A percentile compares a stretch with the other conserved stretches of the same genome.
Conservation (phyloP, 169 alveolate genomes). For the Eimeria acervulina region DNA sequence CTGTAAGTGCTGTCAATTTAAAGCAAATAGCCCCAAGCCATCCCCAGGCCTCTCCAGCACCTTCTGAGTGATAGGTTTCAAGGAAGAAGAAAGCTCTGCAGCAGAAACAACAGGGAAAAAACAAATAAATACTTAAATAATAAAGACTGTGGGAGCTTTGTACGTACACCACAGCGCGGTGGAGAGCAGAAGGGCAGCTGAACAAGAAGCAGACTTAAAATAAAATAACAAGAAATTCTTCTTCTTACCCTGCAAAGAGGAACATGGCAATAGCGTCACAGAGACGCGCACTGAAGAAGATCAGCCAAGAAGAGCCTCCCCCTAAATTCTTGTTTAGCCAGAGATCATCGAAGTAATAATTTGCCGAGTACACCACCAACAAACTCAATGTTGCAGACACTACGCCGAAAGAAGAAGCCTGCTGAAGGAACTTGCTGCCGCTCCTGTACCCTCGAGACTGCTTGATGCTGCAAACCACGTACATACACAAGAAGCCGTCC, state of each 20-base stretch:
- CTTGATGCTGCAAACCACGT: conserved; percentile 87
- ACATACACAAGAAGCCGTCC: not conserved
- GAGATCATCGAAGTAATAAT: conserved; percentile 92
- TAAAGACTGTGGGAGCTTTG: not conserved
- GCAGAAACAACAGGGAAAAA: not conserved
- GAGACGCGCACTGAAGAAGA: conserved; percentile 91
- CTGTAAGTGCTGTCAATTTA: no score
- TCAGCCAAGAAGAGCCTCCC: conserved; percentile 92
- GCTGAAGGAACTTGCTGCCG: conserved; percentile 92
- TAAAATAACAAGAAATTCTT: no score
- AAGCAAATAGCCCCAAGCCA: no score
- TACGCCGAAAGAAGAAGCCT: conserved; percentile 94
- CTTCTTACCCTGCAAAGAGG: conserved; percentile 89
- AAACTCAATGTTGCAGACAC: conserved; percentile 91
- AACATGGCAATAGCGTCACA: conserved; percentile 91
- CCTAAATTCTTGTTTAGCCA: conserved; percentile 93
- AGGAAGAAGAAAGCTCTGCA: conserved; percentile 82
- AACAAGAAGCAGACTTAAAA: not conserved
- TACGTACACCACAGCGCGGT: no score
- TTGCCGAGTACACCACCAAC: conserved; percentile 91
- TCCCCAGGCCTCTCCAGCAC: no score
- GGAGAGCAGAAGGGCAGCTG: no score
- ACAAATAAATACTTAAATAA: not conserved
- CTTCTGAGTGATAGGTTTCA: no score
- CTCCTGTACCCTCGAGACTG: conserved; percentile 94